A percentile compares a stretch with the other conserved stretches of the same genome.
Evolutionary conservation across 2,329 filamentous ascomycete genomes (phyloP).

Genomic region (Esteya vermicola): DNA sequence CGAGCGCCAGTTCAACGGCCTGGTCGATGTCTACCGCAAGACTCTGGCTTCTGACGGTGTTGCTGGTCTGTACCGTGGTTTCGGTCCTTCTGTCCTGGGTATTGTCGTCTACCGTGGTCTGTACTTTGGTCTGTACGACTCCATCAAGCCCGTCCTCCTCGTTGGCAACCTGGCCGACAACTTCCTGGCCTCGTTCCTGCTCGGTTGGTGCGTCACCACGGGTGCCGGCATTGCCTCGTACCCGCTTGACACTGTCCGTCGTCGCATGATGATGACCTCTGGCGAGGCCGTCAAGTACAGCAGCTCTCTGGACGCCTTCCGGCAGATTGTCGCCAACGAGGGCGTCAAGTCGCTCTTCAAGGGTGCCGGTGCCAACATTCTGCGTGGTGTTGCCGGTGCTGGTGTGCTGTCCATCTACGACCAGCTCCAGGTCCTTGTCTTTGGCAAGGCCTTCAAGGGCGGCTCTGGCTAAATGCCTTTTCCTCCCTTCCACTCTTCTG

Average conservation of each 20-base stretch:
- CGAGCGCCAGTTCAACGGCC: conserved; percentile 99
- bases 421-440: conserved; percentile 96
- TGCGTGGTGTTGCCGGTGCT: conserved; percentile 99
- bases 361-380: conserved; percentile 99
- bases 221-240: conserved; percentile 99
- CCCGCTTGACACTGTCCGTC: conserved; percentile 99
- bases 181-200: conserved; percentile 98
- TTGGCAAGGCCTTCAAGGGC: conserved; percentile 99
- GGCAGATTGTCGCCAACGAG: conserved; percentile 95
- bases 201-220: conserved; percentile 98
- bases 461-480: conserved; percentile 18
- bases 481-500: conserved; percentile 9
- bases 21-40: conserved; percentile 99
- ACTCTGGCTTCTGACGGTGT: conserved; percentile 97
- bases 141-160: conserved; percentile 97
- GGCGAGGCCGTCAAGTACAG: conserved; percentile 99
- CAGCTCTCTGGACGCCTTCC: conserved; percentile 84
- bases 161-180: conserved; percentile 84
- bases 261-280: conserved; percentile 99
- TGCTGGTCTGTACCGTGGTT: conserved; percentile 99
- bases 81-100: conserved; percentile 98
- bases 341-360: conserved; percentile 99
- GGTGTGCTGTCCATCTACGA: conserved; percentile 99
- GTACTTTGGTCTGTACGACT: conserved; percentile 99
- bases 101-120: conserved; percentile 99